Base-by-base conservation (phyloP, 2,329 filamentous ascomycete genomes). In the Fusarium poae region DNA sequence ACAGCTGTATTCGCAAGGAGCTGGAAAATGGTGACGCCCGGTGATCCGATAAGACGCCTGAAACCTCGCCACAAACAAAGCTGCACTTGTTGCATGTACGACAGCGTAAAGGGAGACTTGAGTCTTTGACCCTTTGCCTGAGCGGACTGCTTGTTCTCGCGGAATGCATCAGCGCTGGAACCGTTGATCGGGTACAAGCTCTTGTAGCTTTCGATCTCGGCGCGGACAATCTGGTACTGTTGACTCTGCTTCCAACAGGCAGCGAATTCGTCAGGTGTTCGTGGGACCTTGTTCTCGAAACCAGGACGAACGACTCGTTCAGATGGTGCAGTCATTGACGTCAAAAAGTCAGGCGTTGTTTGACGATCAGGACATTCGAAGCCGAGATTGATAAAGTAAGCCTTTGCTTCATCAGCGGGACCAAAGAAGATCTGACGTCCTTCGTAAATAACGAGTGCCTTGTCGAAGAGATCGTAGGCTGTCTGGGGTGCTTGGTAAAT, bases 361-460 rank as follows among this genome's bases (percentile, higher is more conserved):
- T 86, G 85, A 30, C 88, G 86, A 4, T 85, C 79, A 0, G 88
- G 86, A 71, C 87, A 88, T n/a, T 87, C 82, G 72, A 89, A 91
- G 7, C 89, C 89, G 2, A 91, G 82, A 61, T 83, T 78, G 63
- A 87, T 79, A 62, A 92, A 92, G 73, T 89, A 91, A 5, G 80
- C 74, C 67, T 83, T 88, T 1, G 89, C 90, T 5, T 86, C 79
- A 6, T 82, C 80, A 0, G 84, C 83, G 2, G 79, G 81, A 5
- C 90, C 90, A 66, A 89, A 92, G 78, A 85, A 92, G 57, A 91
- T 88, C 72, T 90, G 89, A 46, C 86, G 85, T 7, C 90, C 90
- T 69, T 91, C 86, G 73, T 91, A 89, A 2, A 92, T 82, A 1
- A 92, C 82, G 2, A 89, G 80, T 0, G 88, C 89, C 74, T 91